These are phyloP conservation scores for Aspergillus luchuensis DNA, from an alignment of 2,329 filamentous ascomycete genomes.

Conservation along the genomic window DNA sequence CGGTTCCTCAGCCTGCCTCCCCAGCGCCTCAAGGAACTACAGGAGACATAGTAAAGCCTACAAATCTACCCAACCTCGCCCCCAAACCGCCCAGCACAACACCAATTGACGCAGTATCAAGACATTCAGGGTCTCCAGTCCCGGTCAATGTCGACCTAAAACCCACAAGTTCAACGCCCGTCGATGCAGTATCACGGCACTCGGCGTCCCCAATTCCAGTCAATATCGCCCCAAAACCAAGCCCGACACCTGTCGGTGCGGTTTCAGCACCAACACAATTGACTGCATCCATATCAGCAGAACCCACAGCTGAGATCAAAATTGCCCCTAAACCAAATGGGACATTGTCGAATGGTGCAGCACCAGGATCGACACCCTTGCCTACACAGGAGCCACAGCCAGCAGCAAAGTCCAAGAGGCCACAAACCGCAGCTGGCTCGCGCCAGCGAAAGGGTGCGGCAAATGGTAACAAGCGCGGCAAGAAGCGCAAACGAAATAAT, in stretches of 20 bases:
- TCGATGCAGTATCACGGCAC: neutral
- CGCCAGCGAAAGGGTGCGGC: constrained; percentile 21
- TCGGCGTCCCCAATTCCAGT: constrained; percentile 10
- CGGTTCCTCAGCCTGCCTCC: constrained; percentile 7
- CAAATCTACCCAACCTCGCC: constrained; percentile 17
- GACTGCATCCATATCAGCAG: neutral
- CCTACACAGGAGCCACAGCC: constrained; percentile 13
- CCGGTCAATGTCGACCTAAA: neutral
- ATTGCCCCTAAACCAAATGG: constrained; percentile 20
- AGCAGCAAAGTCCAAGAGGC: constrained; percentile 15
- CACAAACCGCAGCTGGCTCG: constrained; percentile 10
- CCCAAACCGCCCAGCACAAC: constrained; percentile 15
- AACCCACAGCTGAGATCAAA: constrained; percentile 10
- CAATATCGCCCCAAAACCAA: constrained; percentile 21
- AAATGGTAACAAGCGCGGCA: constrained; percentile 21
- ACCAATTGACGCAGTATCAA: constrained; percentile 3
- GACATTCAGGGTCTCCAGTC: neutral
- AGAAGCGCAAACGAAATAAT: constrained; percentile 27
- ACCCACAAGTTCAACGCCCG: neutral
- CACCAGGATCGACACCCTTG: neutral
- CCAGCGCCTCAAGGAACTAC: constrained; percentile 8
- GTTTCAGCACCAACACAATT: neutral
- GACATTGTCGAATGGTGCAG: constrained; percentile 1
- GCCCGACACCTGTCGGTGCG: neutral
- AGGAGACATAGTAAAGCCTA: constrained; percentile 2